phyloP scores from a whole-genome alignment of 2,329 filamentous ascomycete species.

The Alternaria consortialis region DNA sequence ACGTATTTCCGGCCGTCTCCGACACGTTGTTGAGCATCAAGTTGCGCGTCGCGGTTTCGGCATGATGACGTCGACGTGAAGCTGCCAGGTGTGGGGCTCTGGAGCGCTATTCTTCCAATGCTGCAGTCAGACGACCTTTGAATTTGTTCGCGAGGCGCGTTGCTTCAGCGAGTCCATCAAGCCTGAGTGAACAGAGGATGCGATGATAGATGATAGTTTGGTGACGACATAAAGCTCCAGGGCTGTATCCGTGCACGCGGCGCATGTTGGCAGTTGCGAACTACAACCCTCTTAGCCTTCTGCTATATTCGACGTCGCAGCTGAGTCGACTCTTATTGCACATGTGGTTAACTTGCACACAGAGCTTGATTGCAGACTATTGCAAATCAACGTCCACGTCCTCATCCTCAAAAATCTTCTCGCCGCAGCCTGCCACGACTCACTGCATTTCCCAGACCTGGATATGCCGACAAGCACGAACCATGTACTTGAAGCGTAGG shows the following conservation, averaged over 20 bases:
- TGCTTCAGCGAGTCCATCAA: not conserved
- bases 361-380: no score
- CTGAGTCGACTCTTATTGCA: not conserved
- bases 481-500: no score
- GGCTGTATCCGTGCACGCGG: not conserved
- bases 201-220: not conserved
- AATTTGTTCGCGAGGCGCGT: not conserved
- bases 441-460: no score
- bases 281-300: not conserved
- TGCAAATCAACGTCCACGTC: no score
- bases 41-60: constrained; percentile 4
- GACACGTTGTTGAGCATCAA: not conserved
- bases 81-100: not conserved
- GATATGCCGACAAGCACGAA: no score
- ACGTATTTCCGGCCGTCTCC: not conserved
- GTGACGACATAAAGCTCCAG: not conserved
- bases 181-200: not conserved
- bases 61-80: constrained; percentile 10
- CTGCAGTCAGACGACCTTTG: not conserved
- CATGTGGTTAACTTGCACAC: no score
- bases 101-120: not conserved
- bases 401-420: no score
- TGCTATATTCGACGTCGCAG: not conserved
- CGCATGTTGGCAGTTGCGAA: not conserved
- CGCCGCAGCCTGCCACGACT: no score